Conservation (phyloP, 345 rosid genomes). For the Pistacia integerrima region DNA sequence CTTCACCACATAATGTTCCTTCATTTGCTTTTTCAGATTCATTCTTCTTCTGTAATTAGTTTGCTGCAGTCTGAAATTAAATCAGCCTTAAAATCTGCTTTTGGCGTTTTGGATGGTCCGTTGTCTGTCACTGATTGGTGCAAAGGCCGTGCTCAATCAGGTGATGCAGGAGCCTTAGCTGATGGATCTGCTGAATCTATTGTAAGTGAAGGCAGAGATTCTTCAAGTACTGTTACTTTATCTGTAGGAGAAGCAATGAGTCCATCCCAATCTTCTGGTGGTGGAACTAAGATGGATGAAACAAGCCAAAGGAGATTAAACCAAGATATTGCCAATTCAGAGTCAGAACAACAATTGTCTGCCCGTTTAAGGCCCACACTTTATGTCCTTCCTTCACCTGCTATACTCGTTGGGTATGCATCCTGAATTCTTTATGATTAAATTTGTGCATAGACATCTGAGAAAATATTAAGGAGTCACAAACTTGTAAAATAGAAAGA, state of each 20-base stretch:
- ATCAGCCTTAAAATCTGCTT: conserved; percentile 87
- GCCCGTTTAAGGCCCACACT: conserved; percentile 66
- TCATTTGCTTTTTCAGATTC: conserved; percentile 56
- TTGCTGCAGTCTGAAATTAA: conserved; percentile 89
- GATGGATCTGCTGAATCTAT: conserved; percentile 86
- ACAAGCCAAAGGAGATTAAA: conserved; percentile 59
- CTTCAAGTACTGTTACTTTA: conserved; percentile 45
- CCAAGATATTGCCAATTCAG: conserved; percentile 66
- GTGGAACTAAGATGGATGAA: conserved; percentile 73
- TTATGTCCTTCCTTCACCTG: conserved; percentile 86
- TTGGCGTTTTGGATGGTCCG: conserved; percentile 85
- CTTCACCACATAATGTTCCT: conserved; percentile 10
- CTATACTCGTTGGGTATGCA: conserved; percentile 92
- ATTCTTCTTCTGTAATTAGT: conserved; percentile 76
- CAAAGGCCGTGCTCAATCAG: conserved; percentile 74
- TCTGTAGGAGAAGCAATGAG: conserved; percentile 62
- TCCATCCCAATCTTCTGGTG: conserved; percentile 56
- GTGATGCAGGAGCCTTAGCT: conserved; percentile 52
- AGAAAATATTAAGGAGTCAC: background rate
- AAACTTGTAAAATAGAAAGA: background rate
- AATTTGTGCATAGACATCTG: background rate
- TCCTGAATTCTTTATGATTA: background rate
- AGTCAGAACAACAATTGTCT: conserved; percentile 56
- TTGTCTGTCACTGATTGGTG: conserved; percentile 92
- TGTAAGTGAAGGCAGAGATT: conserved; percentile 71